Evolutionary conservation across 768 basidiomycete genomes (phyloP).

Genomic region (Termitomyces sp.): DNA sequence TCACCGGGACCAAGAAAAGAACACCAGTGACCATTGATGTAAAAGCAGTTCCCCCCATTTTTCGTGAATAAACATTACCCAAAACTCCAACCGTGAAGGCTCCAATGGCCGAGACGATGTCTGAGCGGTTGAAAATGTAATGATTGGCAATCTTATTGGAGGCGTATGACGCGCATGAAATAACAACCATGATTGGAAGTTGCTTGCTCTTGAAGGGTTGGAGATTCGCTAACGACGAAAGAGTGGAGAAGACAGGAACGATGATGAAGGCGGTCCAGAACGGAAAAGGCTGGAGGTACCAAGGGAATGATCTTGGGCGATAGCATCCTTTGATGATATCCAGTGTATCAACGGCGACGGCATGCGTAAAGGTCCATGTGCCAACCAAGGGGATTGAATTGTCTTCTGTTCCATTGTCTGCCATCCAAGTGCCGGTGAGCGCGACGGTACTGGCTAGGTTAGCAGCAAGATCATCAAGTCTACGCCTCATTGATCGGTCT

Average conservation of each 20-base stretch:
- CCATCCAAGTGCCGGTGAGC: conserved; percentile 61
- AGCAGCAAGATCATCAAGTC: conserved; percentile 48
- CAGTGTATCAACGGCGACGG: conserved; percentile 35
- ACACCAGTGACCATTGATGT: conserved; percentile 90
- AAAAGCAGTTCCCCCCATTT: conserved; percentile 83
- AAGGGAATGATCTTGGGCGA: conserved; percentile 56
- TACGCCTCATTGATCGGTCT: conserved; percentile 50
- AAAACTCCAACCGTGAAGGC: conserved; percentile 77
- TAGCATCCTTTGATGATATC: conserved; percentile 66
- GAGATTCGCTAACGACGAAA: conserved; percentile 72
- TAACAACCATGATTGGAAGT: conserved; percentile 77
- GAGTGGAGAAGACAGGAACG: conserved; percentile 67
- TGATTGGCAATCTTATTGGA: conserved; percentile 82
- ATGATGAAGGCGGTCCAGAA: conserved; percentile 72
- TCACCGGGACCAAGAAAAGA: conserved; percentile 78
- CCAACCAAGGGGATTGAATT: conserved; percentile 44
- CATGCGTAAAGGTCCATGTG: conserved; percentile 63
- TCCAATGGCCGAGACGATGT: conserved; percentile 81
- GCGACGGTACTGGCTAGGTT: conserved; percentile 42
- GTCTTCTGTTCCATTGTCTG: conserved; percentile 48
- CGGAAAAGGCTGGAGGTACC: conserved; percentile 83
- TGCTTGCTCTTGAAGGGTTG: conserved; percentile 72
- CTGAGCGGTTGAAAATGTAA: conserved; percentile 80
- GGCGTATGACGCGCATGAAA: conserved; percentile 75
- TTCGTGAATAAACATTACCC: conserved; percentile 77